Base-by-base conservation (phyloP, 2,329 filamentous ascomycete genomes). In the Penicillium sp. region DNA sequence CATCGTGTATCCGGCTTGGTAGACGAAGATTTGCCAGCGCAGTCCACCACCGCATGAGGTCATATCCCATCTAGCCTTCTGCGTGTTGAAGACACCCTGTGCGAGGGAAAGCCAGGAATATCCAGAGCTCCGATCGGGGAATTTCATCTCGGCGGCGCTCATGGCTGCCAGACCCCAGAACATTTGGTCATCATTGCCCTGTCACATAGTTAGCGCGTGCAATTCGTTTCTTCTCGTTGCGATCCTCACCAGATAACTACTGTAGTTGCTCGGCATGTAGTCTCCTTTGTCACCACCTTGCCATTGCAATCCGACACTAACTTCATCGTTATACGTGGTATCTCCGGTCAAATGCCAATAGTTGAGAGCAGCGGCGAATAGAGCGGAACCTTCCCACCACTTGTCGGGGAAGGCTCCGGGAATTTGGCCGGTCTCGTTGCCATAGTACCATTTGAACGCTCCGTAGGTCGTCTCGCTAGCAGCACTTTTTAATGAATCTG, bases 1-100 rank as follows among this genome's bases (percentile, higher is more conserved):
- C 80, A 95, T 94, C 64, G 84, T 80, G 68, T 91, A 86, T 13
- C 90, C 90, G 55, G 84, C 84, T 67, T 95, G 92, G 62, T 81
- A 82, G 1, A 80, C 74, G 68, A 86, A 92, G 60, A 95, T 90
- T 74, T 95, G 90, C 89, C 89, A 92, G 50, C 83, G 79, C 42
- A 94, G 74, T 4, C 90, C 90, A 54, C 90, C 90, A 24, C 77
- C 79, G 63, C 90, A 95, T 35, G 75, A 71, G 0, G 76, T 74
- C 0, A 74, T 78, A 66, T 92, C 85, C 90, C 90, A 94, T 41
- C 90, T 82, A 20, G 70, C 70, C 5, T 78, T 79, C 63, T 91
- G 86, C 39, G 81, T 80, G 67, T 91, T 85, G 79, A 89, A 94
- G 28, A 89, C 81, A 57, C 88, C 89, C 61, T 81, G 77, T 7